These are phyloP conservation scores for Curvularia lunata DNA, from an alignment of 2,329 filamentous ascomycete genomes.

Conservation along the genomic window DNA sequence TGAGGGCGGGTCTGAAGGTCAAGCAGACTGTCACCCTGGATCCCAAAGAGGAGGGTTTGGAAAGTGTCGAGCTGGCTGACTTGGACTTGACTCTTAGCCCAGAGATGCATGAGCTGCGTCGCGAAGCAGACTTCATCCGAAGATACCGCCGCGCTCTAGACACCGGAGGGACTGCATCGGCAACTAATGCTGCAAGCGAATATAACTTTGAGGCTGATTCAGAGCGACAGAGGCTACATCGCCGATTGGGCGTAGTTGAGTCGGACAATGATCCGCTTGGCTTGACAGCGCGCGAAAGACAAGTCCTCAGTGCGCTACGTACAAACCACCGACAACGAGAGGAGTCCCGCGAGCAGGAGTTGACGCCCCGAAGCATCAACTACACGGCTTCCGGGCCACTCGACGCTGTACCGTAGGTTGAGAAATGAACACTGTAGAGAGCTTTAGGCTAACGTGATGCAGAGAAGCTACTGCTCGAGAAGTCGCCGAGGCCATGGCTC, in stretches of 20 bases:
- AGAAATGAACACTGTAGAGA: slow-evolving; percentile 13
- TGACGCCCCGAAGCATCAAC: slow-evolving; percentile 51
- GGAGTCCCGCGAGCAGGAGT: slow-evolving; percentile 49
- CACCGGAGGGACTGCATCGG: slow-evolving; percentile 46
- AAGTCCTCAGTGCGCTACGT: slow-evolving; percentile 55
- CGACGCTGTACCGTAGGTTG: slow-evolving; percentile 36
- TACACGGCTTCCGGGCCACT: slow-evolving; percentile 45
- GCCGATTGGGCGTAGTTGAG: slow-evolving; percentile 47
- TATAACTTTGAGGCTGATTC: slow-evolving; percentile 51
- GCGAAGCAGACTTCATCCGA: slow-evolving; percentile 53
- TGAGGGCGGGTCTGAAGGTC: slow-evolving; percentile 69
- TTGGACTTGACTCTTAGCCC: slow-evolving; percentile 44
- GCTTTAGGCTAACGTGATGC: slow-evolving; percentile 4
- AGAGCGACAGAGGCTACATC: slow-evolving; percentile 40
- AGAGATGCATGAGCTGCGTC: slow-evolving; percentile 57
- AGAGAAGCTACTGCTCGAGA: slow-evolving; percentile 29
- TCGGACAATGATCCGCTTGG: slow-evolving; percentile 55
- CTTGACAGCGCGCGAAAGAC: slow-evolving; percentile 54
- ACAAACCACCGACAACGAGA: slow-evolving; percentile 51
- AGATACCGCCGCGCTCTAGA: slow-evolving; percentile 51
- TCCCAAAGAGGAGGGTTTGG: slow-evolving; percentile 61
- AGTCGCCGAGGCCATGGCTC: slow-evolving; percentile 29
- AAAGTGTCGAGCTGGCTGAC: slow-evolving; percentile 64
- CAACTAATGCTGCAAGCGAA: slow-evolving; percentile 51
- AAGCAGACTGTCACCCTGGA: slow-evolving; percentile 73